Percentiles rank a stretch among this genome's conserved stretches.
Evolutionary conservation across 1,139 yeast species (phyloP).

Genomic region (Suhomyces atakaporum): DNA sequence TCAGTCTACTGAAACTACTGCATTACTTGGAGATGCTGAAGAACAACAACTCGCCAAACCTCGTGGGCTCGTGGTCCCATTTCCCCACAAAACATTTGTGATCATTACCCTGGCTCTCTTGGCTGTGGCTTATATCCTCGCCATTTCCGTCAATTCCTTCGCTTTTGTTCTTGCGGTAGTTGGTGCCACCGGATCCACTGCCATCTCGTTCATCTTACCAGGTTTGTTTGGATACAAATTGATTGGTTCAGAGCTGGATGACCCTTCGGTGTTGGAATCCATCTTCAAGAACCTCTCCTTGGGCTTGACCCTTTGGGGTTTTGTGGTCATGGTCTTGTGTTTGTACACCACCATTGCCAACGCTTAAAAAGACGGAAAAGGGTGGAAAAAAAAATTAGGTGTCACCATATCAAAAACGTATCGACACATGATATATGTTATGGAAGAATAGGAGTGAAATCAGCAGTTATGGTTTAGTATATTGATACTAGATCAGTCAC

Average conservation of each 20-base stretch:
- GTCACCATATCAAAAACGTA: no score
- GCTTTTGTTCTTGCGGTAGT: conserved; percentile 58
- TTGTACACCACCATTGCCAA: conserved; percentile 34
- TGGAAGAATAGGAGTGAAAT: no score
- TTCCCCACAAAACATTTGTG: conserved; percentile 50
- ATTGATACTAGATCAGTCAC: no score
- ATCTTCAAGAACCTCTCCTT: conserved; percentile 32
- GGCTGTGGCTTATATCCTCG: conserved; percentile 44
- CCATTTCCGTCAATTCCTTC: conserved; percentile 50
- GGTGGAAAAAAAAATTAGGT: background rate
- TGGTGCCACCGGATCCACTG: conserved; percentile 64
- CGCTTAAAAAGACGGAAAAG: background rate
- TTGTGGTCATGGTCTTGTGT: conserved; percentile 43
- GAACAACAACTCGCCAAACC: conserved; percentile 19
- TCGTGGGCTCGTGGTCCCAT: conserved; percentile 41
- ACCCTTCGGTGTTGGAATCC: conserved; percentile 25
- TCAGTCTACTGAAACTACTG: conserved; percentile 10
- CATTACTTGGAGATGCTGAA: conserved; percentile 12
- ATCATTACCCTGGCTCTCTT: conserved; percentile 49
- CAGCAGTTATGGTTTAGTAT: no score
- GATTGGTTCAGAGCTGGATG: conserved; percentile 31
- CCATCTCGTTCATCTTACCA: conserved; percentile 60
- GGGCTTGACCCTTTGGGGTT: conserved; percentile 44
- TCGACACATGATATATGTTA: no score
- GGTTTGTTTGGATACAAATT: conserved; percentile 59